Evolutionary conservation across 2,329 filamentous ascomycete species (phyloP), one percentile per base, ranked within the genome.

Genomic region (Aspergillus ochraceoroseus): DNA sequence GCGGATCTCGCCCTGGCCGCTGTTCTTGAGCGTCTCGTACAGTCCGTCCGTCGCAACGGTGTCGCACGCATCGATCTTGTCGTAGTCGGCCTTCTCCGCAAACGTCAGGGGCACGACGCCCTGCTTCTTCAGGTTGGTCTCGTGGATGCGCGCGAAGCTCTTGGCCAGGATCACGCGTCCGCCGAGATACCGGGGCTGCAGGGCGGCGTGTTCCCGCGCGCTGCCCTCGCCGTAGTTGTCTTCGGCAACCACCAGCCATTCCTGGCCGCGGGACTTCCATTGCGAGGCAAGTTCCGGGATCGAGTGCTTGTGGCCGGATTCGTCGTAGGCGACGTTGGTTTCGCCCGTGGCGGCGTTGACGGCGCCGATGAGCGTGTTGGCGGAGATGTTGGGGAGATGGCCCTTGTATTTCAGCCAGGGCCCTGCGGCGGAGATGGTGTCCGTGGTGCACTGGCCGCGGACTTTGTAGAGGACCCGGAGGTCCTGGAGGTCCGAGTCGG

Each of bases 381-480:
- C 87, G 55, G 83, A 85, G 66, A 98, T 98, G 74, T 98, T 98
- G 65, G 92, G 87, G 48, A 98, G 79, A 68, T 98, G 92, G 48
- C 92, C 92, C 75, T 96, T 96, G 80, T 96, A 98, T 70, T 96
- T 96, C 54, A 98, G 79, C 90, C 90, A 96, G 11, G 90, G 90
- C 4, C 90, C 90, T 1, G 90, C 90, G 22, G 90, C 90, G 25
- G 89, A 96, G 68, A 98, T 98, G 55, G 92, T 96, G 69, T 98
- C 92, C 29, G 92, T 98, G 42, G 92, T 98, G 75, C 92, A 98
- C 71, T 98, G 95, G 51, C 92, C 92, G 49, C 89, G 85, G 50
- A 96, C 85, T 71, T 96, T 96, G 74, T 94, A 90, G 11, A 98
- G 82, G 12, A 98, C 88, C 36, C 82, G 82, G 32, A 98, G 79